Evolutionary conservation across 148 eudicot genomes (phyloP).

Genomic region (Rhododendron simsii): DNA sequence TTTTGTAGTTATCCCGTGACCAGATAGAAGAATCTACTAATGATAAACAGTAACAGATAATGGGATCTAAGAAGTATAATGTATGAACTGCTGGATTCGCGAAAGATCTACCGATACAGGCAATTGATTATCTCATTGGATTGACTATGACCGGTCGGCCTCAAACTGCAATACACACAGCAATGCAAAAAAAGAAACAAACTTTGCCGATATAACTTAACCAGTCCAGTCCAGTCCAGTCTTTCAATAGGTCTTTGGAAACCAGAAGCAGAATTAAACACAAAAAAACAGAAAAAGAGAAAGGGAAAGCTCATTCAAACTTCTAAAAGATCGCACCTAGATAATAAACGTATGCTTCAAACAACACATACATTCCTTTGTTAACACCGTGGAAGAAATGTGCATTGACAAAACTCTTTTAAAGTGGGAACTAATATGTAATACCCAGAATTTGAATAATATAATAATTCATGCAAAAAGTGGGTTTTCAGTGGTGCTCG

Average conservation of each 20-base stretch:
- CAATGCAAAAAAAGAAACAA: not conserved
- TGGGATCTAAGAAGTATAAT: not conserved
- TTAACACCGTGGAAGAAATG: not conserved
- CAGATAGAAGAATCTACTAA: conserved; percentile 2
- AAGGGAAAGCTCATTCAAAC: not conserved
- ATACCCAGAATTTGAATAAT: no score
- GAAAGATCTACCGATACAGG: not conserved
- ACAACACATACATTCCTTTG: not conserved
- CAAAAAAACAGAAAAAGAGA: no score
- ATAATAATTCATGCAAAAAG: no score
- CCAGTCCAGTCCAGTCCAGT: not conserved
- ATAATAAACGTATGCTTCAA: not conserved
- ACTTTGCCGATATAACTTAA: not conserved
- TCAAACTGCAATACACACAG: not conserved
- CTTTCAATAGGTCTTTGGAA: not conserved
- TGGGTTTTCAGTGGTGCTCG: no score
- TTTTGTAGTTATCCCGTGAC: conserved; percentile 49
- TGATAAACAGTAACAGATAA: not conserved
- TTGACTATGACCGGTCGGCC: not conserved
- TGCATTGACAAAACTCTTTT: not conserved
- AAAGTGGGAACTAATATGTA: not conserved
- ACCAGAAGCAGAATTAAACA: not conserved
- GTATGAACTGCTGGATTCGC: not conserved
- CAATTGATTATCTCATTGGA: not conserved
- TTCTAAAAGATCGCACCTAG: not conserved